Percentiles rank a stretch among this genome's conserved stretches.
Evolutionary conservation across 2,329 filamentous ascomycete genomes (phyloP).

Genomic region (Trichoderma endophyticum): DNA sequence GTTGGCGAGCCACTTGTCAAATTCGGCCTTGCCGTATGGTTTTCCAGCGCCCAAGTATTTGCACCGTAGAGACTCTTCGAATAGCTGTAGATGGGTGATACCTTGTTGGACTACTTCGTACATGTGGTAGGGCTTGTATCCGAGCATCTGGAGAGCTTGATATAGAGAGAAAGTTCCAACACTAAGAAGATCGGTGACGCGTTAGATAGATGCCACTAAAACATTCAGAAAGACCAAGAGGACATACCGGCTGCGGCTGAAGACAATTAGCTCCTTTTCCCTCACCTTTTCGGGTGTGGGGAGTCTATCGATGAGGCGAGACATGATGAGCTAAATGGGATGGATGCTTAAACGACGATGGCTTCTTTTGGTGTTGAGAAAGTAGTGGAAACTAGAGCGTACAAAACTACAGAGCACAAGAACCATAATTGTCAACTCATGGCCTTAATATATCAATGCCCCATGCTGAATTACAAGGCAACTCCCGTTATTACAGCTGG

Average conservation of each 20-base stretch:
- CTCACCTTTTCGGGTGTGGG: conserved; percentile 30
- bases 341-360: neutral
- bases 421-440: neutral
- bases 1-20: conserved; percentile 40
- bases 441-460: neutral
- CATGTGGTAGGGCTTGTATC: conserved; percentile 38
- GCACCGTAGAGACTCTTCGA: conserved; percentile 31
- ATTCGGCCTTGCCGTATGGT: conserved; percentile 35
- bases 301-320: conserved; percentile 35
- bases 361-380: neutral
- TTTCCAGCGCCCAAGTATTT: conserved; percentile 29
- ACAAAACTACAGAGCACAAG: neutral
- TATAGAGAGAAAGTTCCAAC: conserved; percentile 37
- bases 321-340: conserved; percentile 25
- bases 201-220: neutral
- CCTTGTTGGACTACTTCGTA: conserved; percentile 29
- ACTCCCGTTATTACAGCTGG: neutral
- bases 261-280: conserved; percentile 36
- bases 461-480: neutral
- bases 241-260: conserved; percentile 37
- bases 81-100: conserved; percentile 25
- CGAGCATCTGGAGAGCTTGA: conserved; percentile 32
- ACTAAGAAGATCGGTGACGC: conserved; percentile 21
- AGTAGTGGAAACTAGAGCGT: neutral
- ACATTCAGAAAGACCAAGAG: neutral